Base-by-base conservation (phyloP, 345 rosid species). In the Sisymbrium irio region DNA sequence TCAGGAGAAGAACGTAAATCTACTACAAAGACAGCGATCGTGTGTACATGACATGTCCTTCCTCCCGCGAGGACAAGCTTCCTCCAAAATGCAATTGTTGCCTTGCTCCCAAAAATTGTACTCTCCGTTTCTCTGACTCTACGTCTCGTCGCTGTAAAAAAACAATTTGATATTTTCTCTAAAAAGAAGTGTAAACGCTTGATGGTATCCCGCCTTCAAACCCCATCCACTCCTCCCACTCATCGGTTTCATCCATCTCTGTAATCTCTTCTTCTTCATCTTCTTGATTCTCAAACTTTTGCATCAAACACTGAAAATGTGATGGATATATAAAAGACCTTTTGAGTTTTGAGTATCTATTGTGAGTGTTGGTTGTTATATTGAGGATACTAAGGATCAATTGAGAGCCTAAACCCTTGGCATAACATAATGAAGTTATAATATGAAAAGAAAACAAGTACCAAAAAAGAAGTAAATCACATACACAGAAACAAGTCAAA, bases 21-120 rank as follows among this genome's bases (percentile, higher is more conserved):
- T 6, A 47, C n/a, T 27, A 39, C 20, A 18, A 62, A 17, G 44
- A 62, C 17, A 37, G 61, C 9, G 19, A 49, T 0, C 2, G 7
- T 8, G 80, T 61, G 4, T 83, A 80, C 80, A 74, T 81, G 88
- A 84, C 85, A 9, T 83, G 87, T 55, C 25, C 28, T 18, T 68
- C 83, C 33, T 30, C 74, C 84, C 0, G 86, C 4, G 56, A 59
- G 5, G 27, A 67, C 40, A 71, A 73, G 42, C 28, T 18, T 71
- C 83, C 37, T 30, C 74, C 84, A 1, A 20, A 10, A 14, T 86
- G 87, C 81, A 86, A 83, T 59, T 84, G 88, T 62, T 83, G 91
- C 66, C 15, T 84, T 39, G 87, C 84, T 64, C 84, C 85, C 0
- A 76, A 83, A 60, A 57, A 78, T 10, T 83, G 88, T 76, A 81